Evolutionary conservation across 805 yeast genomes (phyloP).

Genomic region (Myxozyma neglecta): DNA sequence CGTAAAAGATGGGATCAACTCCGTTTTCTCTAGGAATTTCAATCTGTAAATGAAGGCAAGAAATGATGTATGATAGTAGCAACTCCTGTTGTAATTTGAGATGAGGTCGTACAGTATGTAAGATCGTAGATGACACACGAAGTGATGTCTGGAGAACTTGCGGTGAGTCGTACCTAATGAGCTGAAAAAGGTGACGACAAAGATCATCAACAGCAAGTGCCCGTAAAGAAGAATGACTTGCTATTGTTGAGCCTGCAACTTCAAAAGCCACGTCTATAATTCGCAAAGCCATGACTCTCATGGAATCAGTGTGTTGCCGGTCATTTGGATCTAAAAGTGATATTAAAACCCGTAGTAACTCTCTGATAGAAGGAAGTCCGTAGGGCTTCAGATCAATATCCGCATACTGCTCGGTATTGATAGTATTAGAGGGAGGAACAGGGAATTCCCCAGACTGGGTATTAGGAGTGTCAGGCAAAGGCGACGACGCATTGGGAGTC

Average conservation of each 20-base stretch:
- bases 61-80: constrained; percentile 42
- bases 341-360: constrained; percentile 70
- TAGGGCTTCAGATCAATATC: constrained; percentile 45
- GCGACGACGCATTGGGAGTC: constrained; percentile 15
- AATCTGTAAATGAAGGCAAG: constrained; percentile 42
- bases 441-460: constrained; percentile 17
- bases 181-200: constrained; percentile 80
- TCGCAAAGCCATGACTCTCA: constrained; percentile 78
- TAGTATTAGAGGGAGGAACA: constrained; percentile 10
- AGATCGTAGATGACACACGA: constrained; percentile 69
- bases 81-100: constrained; percentile 79
- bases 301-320: constrained; percentile 80
- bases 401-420: constrained; percentile 18
- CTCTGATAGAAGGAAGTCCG: constrained; percentile 74
- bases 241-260: constrained; percentile 66
- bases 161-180: constrained; percentile 73
- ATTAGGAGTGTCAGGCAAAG: constrained; percentile 20
- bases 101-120: constrained; percentile 62
- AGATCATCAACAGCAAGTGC: constrained; percentile 72
- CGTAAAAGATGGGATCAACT: constrained; percentile 43
- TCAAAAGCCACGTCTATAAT: constrained; percentile 79
- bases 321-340: constrained; percentile 83
- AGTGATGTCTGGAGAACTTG: constrained; percentile 72
- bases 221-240: constrained; percentile 63
- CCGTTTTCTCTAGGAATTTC: constrained; percentile 44